Base-by-base conservation (phyloP, 805 yeast species). In the Blastobotrys chiropterorum region DNA sequence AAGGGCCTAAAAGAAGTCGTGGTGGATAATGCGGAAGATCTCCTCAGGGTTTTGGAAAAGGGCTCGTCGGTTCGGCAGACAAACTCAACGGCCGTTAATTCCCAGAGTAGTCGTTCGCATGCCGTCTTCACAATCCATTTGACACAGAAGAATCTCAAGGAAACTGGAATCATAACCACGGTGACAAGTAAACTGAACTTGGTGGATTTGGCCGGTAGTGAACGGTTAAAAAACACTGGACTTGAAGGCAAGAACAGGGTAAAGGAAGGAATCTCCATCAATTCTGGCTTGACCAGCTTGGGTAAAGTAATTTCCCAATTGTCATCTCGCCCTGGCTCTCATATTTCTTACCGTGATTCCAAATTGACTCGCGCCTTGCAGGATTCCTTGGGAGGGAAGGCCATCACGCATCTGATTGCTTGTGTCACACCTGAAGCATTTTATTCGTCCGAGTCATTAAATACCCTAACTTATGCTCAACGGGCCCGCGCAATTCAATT, bases 381-480 rank as follows among this genome's bases (percentile, higher is more conserved):
- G 63, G 88, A 87, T 61, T 85, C 95, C 0, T 69, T 88, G 15
- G 95, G 95, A 2, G 96, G 95, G 0, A 86, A 87, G 59, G 86
- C 96, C 62, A 83, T 86, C 64, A 88, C 96, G 0, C 86, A 85
- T 6, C 85, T 89, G 90, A 85, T 89, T 56, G 95, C 88, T 2
- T 88, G 96, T 66, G 77, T 88, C 22, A 14, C 64, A 8, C 45
- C 89, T 11, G 62, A 57, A 15, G 44, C 51, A 1, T 19, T 46
- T 2, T 59, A 50, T 45, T 48, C 53, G 31, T 51, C 63, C 1
- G 62, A 61, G 39, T 57, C 62, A 1, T 13, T 61, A 16, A 53
- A 51, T 43, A 59, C 64, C 5, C 49, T 58, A n/a, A 34, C 59
- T 3, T 61, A 58, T 42, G 55, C 63, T 14, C 62, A 59, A 17